Evolutionary conservation across 2,329 filamentous ascomycete species (phyloP).

Genomic region (Pezicula neosporulosa): DNA sequence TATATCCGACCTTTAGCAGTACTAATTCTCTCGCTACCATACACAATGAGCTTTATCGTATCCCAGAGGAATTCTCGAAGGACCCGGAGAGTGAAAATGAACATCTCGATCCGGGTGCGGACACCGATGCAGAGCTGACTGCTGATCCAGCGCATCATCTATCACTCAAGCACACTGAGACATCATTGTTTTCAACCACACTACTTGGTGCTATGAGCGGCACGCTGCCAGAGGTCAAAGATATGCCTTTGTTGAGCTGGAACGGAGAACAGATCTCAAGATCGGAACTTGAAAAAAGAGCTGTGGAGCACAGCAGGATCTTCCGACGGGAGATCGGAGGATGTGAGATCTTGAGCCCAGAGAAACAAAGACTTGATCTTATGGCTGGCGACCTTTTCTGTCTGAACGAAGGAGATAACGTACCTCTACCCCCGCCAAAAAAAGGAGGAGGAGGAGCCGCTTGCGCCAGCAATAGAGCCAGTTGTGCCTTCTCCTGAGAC

Average conservation of each 20-base stretch:
- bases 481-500: not conserved
- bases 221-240: conserved; percentile 37
- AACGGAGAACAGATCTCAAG: conserved; percentile 49
- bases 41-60: conserved; percentile 70
- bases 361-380: conserved; percentile 12
- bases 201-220: conserved; percentile 48
- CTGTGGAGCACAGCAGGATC: conserved; percentile 47
- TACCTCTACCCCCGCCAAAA: too few species aligned
- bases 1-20: conserved; percentile 67
- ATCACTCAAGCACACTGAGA: conserved; percentile 21
- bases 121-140: conserved; percentile 16
- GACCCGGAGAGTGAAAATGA: conserved; percentile 18
- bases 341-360: conserved; percentile 38
- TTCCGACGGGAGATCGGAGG: conserved; percentile 68
- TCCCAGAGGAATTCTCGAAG: conserved; percentile 64
- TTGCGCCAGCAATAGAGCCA: not conserved
- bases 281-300: conserved; percentile 38
- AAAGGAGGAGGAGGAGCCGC: too few species aligned
- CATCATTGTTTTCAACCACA: conserved; percentile 40
- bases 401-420: conserved; percentile 10
- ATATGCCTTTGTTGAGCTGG: conserved; percentile 61
- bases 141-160: conserved; percentile 23
- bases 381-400: conserved; percentile 24
- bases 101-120: not conserved
- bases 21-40: conserved; percentile 58